These are phyloP conservation scores for Plasmodium gaboni DNA, from an alignment of 169 alveolate species.

Conservation along the genomic window DNA sequence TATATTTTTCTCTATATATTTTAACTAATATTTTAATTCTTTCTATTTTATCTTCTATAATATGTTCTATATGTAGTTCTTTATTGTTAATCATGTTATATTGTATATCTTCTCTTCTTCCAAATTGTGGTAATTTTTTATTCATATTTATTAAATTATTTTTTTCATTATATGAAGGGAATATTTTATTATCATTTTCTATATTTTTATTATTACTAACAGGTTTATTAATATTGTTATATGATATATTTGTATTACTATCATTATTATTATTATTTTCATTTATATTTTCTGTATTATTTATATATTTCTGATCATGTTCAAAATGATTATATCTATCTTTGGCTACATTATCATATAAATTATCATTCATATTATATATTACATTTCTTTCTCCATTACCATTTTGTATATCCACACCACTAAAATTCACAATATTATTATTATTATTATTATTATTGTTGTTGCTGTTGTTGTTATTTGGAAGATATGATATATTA, in stretches of 20 bases:
- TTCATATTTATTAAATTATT: not conserved
- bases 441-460: not conserved
- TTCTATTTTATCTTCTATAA: not conserved
- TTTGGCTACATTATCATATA: not conserved
- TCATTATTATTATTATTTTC: not conserved
- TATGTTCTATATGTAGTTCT: conserved; percentile 2
- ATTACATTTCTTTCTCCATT: not conserved
- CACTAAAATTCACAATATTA: not conserved
- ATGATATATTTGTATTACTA: not conserved
- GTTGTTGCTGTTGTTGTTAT: not conserved
- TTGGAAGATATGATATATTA: no score
- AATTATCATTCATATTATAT: not conserved
- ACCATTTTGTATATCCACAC: not conserved
- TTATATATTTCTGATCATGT: not conserved
- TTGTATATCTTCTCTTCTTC: conserved; percentile 2
- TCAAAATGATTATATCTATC: not conserved
- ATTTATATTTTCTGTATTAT: not conserved
- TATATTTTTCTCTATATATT: conserved; percentile 25
- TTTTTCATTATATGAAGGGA: not conserved
- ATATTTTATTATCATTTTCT: not conserved
- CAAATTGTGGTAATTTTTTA: conserved; percentile 6
- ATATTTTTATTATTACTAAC: not conserved
- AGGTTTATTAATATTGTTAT: not conserved
- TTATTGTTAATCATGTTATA: not conserved
- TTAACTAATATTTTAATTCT: conserved; percentile 16